Evolutionary conservation across 768 basidiomycete species (phyloP).

Genomic region (Termitomyces titanicus): DNA sequence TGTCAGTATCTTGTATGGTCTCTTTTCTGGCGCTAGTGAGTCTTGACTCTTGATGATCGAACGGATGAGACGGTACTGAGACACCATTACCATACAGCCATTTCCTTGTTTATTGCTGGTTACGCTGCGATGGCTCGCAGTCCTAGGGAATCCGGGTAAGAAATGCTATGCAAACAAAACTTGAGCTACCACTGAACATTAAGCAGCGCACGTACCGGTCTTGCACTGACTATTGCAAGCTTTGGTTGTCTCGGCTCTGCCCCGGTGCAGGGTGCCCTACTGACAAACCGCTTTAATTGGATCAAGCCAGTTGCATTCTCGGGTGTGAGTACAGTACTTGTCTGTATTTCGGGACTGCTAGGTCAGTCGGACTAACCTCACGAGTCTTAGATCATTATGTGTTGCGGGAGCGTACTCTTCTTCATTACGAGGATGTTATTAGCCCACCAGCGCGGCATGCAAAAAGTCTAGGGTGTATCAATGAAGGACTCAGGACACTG

Average conservation of each 20-base stretch:
- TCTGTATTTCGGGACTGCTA: no score
- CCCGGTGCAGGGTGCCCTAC: conserved; percentile 33
- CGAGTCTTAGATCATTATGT: conserved; percentile 1
- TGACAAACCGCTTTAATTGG: conserved; percentile 27
- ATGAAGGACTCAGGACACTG: no score
- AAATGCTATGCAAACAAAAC: neutral
- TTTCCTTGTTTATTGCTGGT: conserved; percentile 27
- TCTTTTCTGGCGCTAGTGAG: conserved; percentile 43
- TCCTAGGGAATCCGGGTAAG: conserved; percentile 33
- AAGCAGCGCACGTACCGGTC: conserved; percentile 31
- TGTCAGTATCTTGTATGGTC: conserved; percentile 42
- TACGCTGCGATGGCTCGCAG: conserved; percentile 26
- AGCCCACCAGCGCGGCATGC: neutral
- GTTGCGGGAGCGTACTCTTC: neutral
- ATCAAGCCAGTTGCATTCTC: conserved; percentile 30
- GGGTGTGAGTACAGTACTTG: conserved; percentile 22
- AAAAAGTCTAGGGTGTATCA: neutral
- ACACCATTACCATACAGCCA: conserved; percentile 17
- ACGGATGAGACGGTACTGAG: neutral
- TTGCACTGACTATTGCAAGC: conserved; percentile 29
- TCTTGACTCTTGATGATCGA: neutral
- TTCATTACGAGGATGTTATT: conserved; percentile 1
- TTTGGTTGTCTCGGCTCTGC: conserved; percentile 28
- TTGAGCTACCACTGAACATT: neutral
- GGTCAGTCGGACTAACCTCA: neutral